Conservation (phyloP, 2,329 filamentous ascomycete genomes). For the Fusarium sp. region DNA sequence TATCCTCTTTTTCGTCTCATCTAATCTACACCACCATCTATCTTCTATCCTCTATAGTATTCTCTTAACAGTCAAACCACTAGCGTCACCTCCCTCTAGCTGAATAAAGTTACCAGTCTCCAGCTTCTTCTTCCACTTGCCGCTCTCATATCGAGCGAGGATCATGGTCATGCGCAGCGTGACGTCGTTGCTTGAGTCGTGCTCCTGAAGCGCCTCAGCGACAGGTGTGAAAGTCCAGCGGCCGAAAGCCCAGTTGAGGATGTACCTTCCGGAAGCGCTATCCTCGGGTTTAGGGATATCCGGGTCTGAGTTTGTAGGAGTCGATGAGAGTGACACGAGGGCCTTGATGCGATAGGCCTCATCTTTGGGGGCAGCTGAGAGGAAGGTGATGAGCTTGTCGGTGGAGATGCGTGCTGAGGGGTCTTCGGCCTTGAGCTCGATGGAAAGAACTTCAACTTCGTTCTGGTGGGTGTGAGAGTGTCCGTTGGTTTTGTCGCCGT, state of each 20-base stretch:
- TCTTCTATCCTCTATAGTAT: constrained; percentile 53
- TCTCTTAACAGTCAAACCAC: constrained; percentile 64
- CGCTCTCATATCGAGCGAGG: constrained; percentile 77
- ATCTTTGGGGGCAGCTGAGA: constrained; percentile 84
- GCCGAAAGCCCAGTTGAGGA: constrained; percentile 98
- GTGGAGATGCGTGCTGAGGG: constrained; percentile 60
- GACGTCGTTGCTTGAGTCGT: constrained; percentile 66
- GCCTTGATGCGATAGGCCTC: constrained; percentile 97
- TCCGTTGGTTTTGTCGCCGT: constrained; percentile 51
- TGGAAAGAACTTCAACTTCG: constrained; percentile 91
- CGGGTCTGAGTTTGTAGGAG: constrained; percentile 64
- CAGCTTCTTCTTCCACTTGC: constrained; percentile 81
- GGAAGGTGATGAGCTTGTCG: constrained; percentile 73
- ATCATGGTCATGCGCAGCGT: constrained; percentile 80
- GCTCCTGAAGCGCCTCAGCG: constrained; percentile 56
- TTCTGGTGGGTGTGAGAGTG: constrained; percentile 72
- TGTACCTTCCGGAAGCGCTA: constrained; percentile 69
- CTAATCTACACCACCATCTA: constrained; percentile 21
- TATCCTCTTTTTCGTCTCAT: constrained; percentile 1
- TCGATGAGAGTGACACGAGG: constrained; percentile 61
- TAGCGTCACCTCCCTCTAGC: constrained; percentile 58
- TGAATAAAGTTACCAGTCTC: constrained; percentile 68
- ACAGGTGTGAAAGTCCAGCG: constrained; percentile 88
- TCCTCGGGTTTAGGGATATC: constrained; percentile 52
- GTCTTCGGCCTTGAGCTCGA: constrained; percentile 69